A percentile compares a stretch with the other conserved stretches of the same genome.
These are phyloP conservation scores for Aegilops umbellulata DNA, from an alignment of 176 grass and related monocot genomes.

Conservation along the genomic window DNA sequence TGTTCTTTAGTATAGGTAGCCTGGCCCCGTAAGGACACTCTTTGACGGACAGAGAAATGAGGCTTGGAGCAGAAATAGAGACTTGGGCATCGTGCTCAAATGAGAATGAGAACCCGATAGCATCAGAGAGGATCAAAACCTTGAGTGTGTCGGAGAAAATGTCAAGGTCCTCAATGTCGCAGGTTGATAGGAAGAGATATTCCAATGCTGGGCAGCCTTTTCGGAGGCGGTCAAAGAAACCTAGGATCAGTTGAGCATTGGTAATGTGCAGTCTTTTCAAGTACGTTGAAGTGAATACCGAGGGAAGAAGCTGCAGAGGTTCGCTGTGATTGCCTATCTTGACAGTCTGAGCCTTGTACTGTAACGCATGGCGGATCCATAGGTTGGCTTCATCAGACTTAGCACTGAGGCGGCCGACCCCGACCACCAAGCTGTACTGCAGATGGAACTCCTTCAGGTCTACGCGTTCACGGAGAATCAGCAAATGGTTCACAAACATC, in stretches of 20 bases:
- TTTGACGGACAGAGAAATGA: not conserved
- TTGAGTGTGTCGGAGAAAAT: conserved; percentile 6
- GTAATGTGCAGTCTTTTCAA: not conserved
- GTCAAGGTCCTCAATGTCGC: not conserved
- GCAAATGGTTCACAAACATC: not conserved
- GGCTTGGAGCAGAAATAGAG: conserved; percentile 6
- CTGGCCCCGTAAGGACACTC: fast-evolving
- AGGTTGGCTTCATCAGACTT: not conserved
- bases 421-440: not conserved
- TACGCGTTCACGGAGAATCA: not conserved
- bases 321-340: fast-evolving
- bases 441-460: not conserved
- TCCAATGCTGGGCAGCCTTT: not conserved
- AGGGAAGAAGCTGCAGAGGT: not conserved
- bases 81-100: not conserved
- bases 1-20: not conserved
- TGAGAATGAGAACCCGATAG: not conserved
- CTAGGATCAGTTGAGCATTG: fast-evolving
- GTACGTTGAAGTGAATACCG: not conserved
- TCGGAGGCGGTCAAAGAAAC: conserved; percentile 9
- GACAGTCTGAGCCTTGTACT: not conserved
- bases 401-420: fast-evolving
- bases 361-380: conserved; percentile 26
- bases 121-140: not conserved
- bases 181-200: not conserved